A percentile compares a stretch with the other conserved stretches of the same genome.
Evolutionary conservation across 2,329 filamentous ascomycete genomes (phyloP).

Genomic region (Penicillium sp.): DNA sequence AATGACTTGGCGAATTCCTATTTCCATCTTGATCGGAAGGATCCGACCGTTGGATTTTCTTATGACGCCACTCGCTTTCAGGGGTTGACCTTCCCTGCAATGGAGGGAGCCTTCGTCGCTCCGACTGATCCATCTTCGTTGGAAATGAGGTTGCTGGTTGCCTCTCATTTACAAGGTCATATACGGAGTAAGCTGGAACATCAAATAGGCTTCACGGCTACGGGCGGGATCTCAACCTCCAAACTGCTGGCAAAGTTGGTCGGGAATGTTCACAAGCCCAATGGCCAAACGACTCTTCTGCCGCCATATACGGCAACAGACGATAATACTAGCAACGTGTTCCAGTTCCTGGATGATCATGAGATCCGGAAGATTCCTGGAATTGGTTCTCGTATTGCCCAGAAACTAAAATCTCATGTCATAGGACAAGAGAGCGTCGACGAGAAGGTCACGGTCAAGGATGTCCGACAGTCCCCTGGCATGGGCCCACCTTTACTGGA

Average conservation of each 20-base stretch:
- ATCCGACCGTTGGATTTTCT: conserved; percentile 75
- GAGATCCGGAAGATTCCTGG: conserved; percentile 80
- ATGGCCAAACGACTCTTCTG: conserved; percentile 79
- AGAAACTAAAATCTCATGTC: conserved; percentile 63
- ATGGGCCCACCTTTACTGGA: conserved; percentile 67
- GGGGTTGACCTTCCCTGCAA: conserved; percentile 59
- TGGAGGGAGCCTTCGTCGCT: conserved; percentile 18
- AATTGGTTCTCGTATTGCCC: conserved; percentile 75
- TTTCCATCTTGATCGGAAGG: conserved; percentile 70
- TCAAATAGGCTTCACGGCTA: conserved; percentile 79
- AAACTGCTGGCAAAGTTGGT: conserved; percentile 84
- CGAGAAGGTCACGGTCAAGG: conserved; percentile 61
- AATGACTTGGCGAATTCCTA: conserved; percentile 67
- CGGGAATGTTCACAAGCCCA: conserved; percentile 80
- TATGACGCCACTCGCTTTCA: conserved; percentile 70
- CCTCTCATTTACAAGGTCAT: conserved; percentile 75
- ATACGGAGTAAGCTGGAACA: conserved; percentile 70
- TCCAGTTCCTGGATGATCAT: conserved; percentile 70
- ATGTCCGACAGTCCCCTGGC: conserved; percentile 61
- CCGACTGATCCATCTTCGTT: conserved; percentile 26
- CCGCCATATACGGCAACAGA: conserved; percentile 53
- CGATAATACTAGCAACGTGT: conserved; percentile 50
- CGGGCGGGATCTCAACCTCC: conserved; percentile 82
- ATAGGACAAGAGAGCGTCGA: conserved; percentile 46
- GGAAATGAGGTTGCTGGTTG: conserved; percentile 66